Percentiles rank a stretch among this genome's conserved stretches.
phyloP scores from a whole-genome alignment of 2,329 filamentous ascomycete genomes.

The Fusarium sp. region DNA sequence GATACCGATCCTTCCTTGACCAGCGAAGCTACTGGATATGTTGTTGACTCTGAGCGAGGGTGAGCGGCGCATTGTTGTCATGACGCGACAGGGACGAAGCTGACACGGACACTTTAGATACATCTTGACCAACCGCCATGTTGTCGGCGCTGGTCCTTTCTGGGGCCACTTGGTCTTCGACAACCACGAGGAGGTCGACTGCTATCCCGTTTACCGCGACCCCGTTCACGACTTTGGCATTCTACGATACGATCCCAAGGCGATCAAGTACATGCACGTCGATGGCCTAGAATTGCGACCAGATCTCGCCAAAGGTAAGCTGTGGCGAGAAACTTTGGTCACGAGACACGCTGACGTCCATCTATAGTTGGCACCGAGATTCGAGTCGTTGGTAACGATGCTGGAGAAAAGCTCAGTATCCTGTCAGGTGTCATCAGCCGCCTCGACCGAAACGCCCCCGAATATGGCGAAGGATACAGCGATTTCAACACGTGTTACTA shows the following conservation, averaged over 20 bases:
- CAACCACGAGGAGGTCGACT: constrained; percentile 97
- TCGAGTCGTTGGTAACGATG: constrained; percentile 97
- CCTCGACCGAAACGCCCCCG: constrained; percentile 94
- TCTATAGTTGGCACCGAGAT: constrained; percentile 86
- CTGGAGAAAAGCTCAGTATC: constrained; percentile 97
- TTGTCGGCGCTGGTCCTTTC: constrained; percentile 94
- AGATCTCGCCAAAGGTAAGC: constrained; percentile 78
- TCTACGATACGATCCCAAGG: constrained; percentile 92
- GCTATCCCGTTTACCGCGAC: constrained; percentile 96
- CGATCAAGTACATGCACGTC: constrained; percentile 97
- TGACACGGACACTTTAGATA: constrained; percentile 60
- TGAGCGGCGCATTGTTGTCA: constrained; percentile 56
- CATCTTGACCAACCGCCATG: constrained; percentile 90
- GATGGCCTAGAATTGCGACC: constrained; percentile 83
- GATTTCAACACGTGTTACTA: constrained; percentile 98
- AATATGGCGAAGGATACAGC: constrained; percentile 97
- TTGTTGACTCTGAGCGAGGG: constrained; percentile 93
- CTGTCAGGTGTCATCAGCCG: constrained; percentile 97
- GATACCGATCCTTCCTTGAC: constrained; percentile 96
- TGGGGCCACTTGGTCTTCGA: constrained; percentile 99
- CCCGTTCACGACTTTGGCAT: constrained; percentile 99
- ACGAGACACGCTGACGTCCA: constrained; percentile 30
- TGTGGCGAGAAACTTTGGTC: neutral
- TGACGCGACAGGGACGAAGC: neutral
- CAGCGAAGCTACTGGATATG: constrained; percentile 96